A percentile compares a stretch with the other conserved stretches of the same genome.
Conservation (phyloP, 1,284 basidiomycete species). For the Trichosporon asahii region DNA sequence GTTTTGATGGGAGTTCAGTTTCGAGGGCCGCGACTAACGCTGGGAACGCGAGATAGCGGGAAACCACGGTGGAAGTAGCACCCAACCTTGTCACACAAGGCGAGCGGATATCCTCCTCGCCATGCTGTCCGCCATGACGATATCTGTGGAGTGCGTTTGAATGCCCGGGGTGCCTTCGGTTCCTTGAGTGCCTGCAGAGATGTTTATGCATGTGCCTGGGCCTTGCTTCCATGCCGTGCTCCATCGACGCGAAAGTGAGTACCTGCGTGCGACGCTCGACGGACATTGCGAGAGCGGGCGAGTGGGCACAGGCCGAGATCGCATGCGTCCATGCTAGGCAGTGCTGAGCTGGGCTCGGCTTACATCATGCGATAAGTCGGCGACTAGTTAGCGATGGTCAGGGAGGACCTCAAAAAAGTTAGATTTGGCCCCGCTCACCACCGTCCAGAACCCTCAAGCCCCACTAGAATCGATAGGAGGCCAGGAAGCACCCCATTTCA, state of each 20-base stretch:
- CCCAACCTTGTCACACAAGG: not conserved
- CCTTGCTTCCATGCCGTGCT: not conserved
- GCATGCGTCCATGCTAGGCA: too few species aligned
- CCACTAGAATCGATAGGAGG: not conserved
- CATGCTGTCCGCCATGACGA: not conserved
- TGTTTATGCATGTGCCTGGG: not conserved
- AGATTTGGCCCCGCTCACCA: not conserved
- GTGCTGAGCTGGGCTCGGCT: not conserved
- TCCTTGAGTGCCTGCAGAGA: not conserved
- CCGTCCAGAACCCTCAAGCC: not conserved
- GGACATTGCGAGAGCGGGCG: not conserved
- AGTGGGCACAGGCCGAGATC: too few species aligned
- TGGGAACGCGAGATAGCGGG: not conserved
- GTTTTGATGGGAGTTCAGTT: not conserved
- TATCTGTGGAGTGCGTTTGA: not conserved
- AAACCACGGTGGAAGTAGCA: not conserved
- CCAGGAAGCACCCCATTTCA: not conserved
- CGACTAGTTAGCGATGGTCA: not conserved
- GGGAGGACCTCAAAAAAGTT: conserved; percentile 3
- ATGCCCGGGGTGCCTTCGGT: not conserved
- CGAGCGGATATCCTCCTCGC: not conserved
- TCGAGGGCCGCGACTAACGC: not conserved
- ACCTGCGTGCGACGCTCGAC: not conserved
- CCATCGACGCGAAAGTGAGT: not conserved
- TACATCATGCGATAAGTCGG: conserved; percentile 2